Evolutionary conservation across 1,284 basidiomycete species (phyloP).

Genomic region (Moniliella sp.): DNA sequence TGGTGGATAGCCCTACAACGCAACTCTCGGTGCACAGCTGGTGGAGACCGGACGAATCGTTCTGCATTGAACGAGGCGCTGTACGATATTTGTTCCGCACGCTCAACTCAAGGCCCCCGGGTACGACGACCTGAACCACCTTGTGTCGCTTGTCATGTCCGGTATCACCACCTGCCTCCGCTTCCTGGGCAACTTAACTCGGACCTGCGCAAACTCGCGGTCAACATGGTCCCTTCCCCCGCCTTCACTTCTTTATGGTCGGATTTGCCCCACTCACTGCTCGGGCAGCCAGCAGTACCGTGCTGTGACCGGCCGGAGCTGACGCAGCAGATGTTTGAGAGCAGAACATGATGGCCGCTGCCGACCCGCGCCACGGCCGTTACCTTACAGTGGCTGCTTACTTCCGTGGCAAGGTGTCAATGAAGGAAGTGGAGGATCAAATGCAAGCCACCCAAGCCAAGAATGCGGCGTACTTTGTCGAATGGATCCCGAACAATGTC

Average conservation of each 20-base stretch:
- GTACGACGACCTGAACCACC: conserved; percentile 37
- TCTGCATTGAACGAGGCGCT: conserved; percentile 88
- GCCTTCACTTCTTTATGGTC: conserved; percentile 98
- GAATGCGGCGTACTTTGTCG: conserved; percentile 36
- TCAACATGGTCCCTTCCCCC: conserved; percentile 83
- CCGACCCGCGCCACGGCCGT: conserved; percentile 72
- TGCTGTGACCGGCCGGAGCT: conserved; percentile 79
- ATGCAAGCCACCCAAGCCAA: conserved; percentile 31
- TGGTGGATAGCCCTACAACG: conserved; percentile 84
- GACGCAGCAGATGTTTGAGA: conserved; percentile 94
- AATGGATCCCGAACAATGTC: conserved; percentile 35
- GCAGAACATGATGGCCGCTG: conserved; percentile 58
- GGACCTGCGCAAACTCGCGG: conserved; percentile 73
- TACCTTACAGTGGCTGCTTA: conserved; percentile 72
- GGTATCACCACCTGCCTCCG: conserved; percentile 70
- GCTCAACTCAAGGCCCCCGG: conserved; percentile 42
- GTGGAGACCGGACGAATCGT: conserved; percentile 69
- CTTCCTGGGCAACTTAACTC: conserved; percentile 88
- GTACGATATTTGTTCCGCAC: conserved; percentile 64
- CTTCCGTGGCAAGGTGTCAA: conserved; percentile 53
- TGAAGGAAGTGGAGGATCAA: conserved; percentile 37
- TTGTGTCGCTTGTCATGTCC: conserved; percentile 66
- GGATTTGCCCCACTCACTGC: conserved; percentile 87
- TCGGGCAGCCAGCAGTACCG: conserved; percentile 75
- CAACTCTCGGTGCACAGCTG: conserved; percentile 67